A percentile compares a stretch with the other conserved stretches of the same genome.
Conservation (phyloP, 768 basidiomycete species). For the Zangia roseola region DNA sequence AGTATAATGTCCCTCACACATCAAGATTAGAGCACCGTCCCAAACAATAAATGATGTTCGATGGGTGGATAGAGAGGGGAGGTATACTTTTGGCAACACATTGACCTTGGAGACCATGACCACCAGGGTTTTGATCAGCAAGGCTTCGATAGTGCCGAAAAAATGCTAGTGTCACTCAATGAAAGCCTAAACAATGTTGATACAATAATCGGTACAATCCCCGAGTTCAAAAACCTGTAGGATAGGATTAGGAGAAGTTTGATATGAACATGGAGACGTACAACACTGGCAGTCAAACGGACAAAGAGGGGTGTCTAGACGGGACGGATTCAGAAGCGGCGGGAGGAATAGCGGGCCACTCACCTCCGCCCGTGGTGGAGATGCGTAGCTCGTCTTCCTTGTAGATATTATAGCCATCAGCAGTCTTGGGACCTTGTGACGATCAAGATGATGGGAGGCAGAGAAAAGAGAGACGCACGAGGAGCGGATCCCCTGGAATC, state of each 20-base stretch:
- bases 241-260: neutral
- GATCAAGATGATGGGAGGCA: constrained; percentile 10
- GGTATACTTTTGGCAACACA: constrained; percentile 53
- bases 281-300: constrained; percentile 91
- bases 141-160: constrained; percentile 61
- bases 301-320: constrained; percentile 74
- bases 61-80: constrained; percentile 16
- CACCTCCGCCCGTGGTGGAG: constrained; percentile 67
- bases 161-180: neutral
- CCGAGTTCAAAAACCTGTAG: constrained; percentile 30
- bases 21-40: constrained; percentile 9
- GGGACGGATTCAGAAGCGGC: constrained; percentile 18
- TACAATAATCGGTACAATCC: no score
- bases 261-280: constrained; percentile 43
- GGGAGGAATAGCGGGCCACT: constrained; percentile 26
- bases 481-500: constrained; percentile 75
- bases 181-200: no score
- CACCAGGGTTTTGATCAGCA: constrained; percentile 32
- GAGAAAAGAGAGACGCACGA: constrained; percentile 46
- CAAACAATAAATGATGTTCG: constrained; percentile 24
- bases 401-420: constrained; percentile 77
- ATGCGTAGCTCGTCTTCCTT: constrained; percentile 84
- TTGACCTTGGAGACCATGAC: constrained; percentile 57
- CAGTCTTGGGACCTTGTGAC: constrained; percentile 67
- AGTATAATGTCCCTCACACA: constrained; percentile 24